A percentile compares a stretch with the other conserved stretches of the same genome.
Conservation (phyloP, 345 rosid species). For the Syzygium oleosum region DNA sequence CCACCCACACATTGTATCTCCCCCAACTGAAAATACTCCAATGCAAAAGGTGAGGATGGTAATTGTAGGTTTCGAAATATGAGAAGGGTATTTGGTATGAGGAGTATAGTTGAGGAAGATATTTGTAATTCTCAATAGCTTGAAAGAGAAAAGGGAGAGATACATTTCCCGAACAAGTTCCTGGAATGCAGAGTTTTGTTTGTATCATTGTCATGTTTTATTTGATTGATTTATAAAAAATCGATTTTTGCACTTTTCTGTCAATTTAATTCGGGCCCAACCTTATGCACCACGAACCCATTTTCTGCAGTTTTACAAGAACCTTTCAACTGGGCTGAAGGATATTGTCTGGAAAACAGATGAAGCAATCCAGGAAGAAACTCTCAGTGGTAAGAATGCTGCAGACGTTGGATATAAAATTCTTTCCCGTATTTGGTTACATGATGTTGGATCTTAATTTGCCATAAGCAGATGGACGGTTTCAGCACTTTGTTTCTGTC, state of each 20-base stretch:
- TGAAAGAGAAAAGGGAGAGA: neutral
- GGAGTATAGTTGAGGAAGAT: neutral
- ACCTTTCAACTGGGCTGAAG: conserved; percentile 74
- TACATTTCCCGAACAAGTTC: neutral
- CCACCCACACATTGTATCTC: neutral
- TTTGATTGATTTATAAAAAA: neutral
- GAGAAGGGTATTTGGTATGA: neutral
- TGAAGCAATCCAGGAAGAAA: conserved; percentile 48
- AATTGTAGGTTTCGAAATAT: neutral
- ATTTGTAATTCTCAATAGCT: neutral
- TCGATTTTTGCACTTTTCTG: neutral
- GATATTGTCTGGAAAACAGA: conserved; percentile 91
- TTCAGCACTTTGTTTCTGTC: neutral
- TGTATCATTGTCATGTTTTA: neutral
- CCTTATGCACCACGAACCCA: neutral
- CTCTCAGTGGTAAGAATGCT: neutral
- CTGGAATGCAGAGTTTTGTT: neutral
- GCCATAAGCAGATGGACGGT: neutral
- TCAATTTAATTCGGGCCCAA: neutral
- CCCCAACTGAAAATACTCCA: neutral
- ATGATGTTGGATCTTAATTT: neutral
- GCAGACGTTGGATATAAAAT: neutral
- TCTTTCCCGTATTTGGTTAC: neutral
- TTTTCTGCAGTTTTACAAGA: conserved; percentile 68
- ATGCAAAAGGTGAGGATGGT: neutral